Evolutionary conservation across 2,329 filamentous ascomycete genomes (phyloP).

Genomic region (Colletotrichum sp.): DNA sequence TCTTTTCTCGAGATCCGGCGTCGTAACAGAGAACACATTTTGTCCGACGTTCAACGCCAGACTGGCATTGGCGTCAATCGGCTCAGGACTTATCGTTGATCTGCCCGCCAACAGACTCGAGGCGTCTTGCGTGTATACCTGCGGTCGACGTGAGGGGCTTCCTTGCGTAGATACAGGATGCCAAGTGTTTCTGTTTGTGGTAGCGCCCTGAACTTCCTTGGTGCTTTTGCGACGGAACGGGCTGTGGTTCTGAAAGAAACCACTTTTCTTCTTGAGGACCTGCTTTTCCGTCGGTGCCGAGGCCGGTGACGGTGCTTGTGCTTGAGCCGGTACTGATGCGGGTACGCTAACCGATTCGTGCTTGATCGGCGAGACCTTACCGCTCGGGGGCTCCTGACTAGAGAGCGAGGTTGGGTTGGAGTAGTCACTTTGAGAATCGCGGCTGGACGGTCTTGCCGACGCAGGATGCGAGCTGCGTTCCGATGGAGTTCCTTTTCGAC

Average conservation of each 20-base stretch:
- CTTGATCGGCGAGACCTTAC: slow-evolving; percentile 77
- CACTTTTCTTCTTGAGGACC: slow-evolving; percentile 74
- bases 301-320: slow-evolving; percentile 56
- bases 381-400: slow-evolving; percentile 80
- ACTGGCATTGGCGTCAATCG: slow-evolving; percentile 89
- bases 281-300: slow-evolving; percentile 56
- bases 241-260: slow-evolving; percentile 92
- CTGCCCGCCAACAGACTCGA: slow-evolving; percentile 45
- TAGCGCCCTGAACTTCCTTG: slow-evolving; percentile 62
- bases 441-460: slow-evolving; percentile 77
- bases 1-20: slow-evolving; percentile 67
- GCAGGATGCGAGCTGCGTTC: slow-evolving; percentile 57
- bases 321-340: slow-evolving; percentile 62
- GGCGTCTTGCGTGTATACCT: slow-evolving; percentile 41
- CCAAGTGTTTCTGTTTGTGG: slow-evolving; percentile 65
- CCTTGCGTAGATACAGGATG: slow-evolving; percentile 39
- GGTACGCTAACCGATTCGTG: slow-evolving; percentile 50
- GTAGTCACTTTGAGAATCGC: slow-evolving; percentile 89
- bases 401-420: slow-evolving; percentile 90
- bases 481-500: slow-evolving; percentile 71
- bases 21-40: slow-evolving; percentile 93
- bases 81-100: slow-evolving; percentile 71
- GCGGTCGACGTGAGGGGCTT: slow-evolving; percentile 41
- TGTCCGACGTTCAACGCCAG: slow-evolving; percentile 94
- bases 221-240: slow-evolving; percentile 94